These are phyloP conservation scores for Venturia effusa DNA, from an alignment of 2,329 filamentous ascomycete species.

Conservation along the genomic window DNA sequence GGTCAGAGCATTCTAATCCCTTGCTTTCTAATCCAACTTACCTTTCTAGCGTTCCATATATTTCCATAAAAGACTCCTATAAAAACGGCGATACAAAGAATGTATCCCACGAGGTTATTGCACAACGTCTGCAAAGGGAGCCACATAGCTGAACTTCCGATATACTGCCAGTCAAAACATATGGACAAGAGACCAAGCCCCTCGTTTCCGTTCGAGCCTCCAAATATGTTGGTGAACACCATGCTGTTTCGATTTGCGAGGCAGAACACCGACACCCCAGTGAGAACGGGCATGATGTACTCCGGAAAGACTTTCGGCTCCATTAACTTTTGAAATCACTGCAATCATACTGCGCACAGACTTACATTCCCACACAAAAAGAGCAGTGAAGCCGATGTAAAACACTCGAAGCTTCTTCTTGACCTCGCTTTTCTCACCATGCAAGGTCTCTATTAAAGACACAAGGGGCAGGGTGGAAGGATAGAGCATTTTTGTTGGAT, in stretches of 20 bases:
- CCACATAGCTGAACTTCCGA: slow-evolving; percentile 8
- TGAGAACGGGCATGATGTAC: slow-evolving; percentile 7
- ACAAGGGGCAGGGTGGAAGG: slow-evolving; percentile 12
- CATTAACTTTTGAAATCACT: neutral
- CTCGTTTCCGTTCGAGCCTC: slow-evolving; percentile 13
- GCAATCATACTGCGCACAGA: neutral
- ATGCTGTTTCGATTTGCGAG: slow-evolving; percentile 13
- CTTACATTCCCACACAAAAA: slow-evolving; percentile 12
- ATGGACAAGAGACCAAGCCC: slow-evolving; percentile 11
- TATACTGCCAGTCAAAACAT: slow-evolving; percentile 13
- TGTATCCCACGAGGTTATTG: slow-evolving; percentile 10
- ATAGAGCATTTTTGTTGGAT: slow-evolving; percentile 14
- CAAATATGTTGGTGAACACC: slow-evolving; percentile 12
- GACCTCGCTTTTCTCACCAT: slow-evolving; percentile 9
- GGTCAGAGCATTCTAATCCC: neutral
- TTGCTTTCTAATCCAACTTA: neutral
- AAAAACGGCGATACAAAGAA: slow-evolving; percentile 15
- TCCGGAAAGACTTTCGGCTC: neutral
- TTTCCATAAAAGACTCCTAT: slow-evolving; percentile 12
- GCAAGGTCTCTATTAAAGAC: slow-evolving; percentile 12
- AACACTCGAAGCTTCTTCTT: slow-evolving; percentile 19
- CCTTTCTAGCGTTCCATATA: neutral
- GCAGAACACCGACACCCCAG: slow-evolving; percentile 12
- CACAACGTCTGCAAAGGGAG: slow-evolving; percentile 10
- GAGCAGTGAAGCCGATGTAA: slow-evolving; percentile 18